Evolutionary conservation across 495 filamentous ascomycete species (phyloP).

Genomic region (Darksidea phi): DNA sequence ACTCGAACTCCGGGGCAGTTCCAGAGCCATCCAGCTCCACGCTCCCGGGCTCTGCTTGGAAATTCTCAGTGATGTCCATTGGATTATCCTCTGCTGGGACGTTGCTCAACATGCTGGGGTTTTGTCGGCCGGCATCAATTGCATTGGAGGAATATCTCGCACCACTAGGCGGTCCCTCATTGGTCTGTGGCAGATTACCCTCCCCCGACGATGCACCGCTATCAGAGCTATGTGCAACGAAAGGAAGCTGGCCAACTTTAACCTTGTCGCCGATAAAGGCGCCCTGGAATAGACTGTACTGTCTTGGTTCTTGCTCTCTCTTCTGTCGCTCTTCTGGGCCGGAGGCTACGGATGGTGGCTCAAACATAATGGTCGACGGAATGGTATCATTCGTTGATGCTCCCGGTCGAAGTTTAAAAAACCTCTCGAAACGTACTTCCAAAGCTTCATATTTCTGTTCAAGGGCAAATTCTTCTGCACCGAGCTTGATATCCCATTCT

Average conservation of each 20-base stretch:
- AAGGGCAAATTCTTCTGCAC: slow-evolving; percentile 24
- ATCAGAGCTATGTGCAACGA: neutral
- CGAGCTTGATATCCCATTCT: slow-evolving; percentile 23
- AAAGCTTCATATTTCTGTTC: slow-evolving; percentile 24
- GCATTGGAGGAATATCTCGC: neutral
- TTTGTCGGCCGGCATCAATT: too few species aligned
- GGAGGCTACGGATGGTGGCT: slow-evolving; percentile 5
- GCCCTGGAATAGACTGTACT: slow-evolving; percentile 16
- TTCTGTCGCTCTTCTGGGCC: neutral
- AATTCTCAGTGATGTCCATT: too few species aligned
- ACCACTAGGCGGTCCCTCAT: neutral
- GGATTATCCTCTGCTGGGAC: neutral
- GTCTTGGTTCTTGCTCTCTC: slow-evolving; percentile 12
- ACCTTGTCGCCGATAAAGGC: slow-evolving; percentile 16
- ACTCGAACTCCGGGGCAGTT: neutral
- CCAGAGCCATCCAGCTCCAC: neutral
- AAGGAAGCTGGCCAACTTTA: slow-evolving; percentile 23
- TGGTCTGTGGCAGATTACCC: neutral
- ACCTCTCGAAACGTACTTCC: slow-evolving; percentile 16
- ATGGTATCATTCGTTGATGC: slow-evolving; percentile 6
- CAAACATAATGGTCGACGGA: slow-evolving; percentile 13
- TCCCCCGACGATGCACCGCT: neutral
- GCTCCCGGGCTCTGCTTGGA: too few species aligned
- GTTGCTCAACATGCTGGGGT: neutral
- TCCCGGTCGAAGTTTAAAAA: slow-evolving; percentile 21